A percentile compares a stretch with the other conserved stretches of the same genome.
phyloP scores from a whole-genome alignment of 1,284 basidiomycete genomes.

The Boletus subluridellus region DNA sequence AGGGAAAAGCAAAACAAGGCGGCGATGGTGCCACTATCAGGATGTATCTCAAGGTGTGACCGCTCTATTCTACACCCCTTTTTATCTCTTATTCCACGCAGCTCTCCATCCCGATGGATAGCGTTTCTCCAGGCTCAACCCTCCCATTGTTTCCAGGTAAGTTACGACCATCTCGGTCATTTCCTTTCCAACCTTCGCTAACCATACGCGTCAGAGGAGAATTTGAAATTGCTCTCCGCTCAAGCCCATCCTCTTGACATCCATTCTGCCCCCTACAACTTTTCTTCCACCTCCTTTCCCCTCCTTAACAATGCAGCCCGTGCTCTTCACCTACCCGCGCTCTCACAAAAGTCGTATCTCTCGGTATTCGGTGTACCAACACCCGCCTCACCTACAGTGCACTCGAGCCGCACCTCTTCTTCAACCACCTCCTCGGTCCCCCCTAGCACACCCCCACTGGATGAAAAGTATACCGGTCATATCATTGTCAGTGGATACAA shows the following conservation, averaged over 20 bases:
- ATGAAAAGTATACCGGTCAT: constrained; percentile 65
- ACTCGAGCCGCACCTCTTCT: constrained; percentile 38
- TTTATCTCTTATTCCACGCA: constrained; percentile 28
- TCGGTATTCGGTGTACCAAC: constrained; percentile 48
- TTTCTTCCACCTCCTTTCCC: constrained; percentile 60
- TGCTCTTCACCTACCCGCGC: constrained; percentile 61
- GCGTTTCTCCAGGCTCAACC: constrained; percentile 57
- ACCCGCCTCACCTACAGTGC: constrained; percentile 32
- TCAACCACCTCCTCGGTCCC: constrained; percentile 27
- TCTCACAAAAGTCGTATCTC: constrained; percentile 57
- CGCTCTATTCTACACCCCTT: not conserved
- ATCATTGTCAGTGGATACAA: constrained; percentile 73
- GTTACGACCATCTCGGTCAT: constrained; percentile 11
- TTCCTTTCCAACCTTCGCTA: not conserved
- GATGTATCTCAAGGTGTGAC: constrained; percentile 69
- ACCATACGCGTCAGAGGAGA: constrained; percentile 54
- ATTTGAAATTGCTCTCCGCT: constrained; percentile 65
- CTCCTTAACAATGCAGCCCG: constrained; percentile 64
- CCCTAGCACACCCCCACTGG: constrained; percentile 42
- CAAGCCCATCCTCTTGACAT: constrained; percentile 71
- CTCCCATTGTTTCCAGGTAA: constrained; percentile 70
- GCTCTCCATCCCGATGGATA: constrained; percentile 67
- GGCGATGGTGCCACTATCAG: constrained; percentile 62
- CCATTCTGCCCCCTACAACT: constrained; percentile 68
- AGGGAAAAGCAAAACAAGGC: constrained; percentile 64